Evolutionary conservation across 1,284 basidiomycete species (phyloP).

Genomic region (Apiotrichum porosum): DNA sequence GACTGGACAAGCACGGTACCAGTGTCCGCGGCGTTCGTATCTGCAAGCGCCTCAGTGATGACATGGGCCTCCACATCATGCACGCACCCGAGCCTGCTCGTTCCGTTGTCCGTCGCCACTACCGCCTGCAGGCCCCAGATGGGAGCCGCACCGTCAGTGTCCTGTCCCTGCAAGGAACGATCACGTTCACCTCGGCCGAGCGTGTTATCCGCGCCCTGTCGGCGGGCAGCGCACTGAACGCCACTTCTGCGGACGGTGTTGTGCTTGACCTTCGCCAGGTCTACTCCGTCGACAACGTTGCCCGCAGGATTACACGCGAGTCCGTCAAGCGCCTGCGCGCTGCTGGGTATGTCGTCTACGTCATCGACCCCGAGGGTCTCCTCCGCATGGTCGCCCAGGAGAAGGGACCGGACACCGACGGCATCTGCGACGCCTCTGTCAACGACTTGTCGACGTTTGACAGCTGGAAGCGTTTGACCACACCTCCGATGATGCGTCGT

Average conservation of each 20-base stretch:
- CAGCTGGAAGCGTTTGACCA: too few relatives aligned
- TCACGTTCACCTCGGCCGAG: conserved; percentile 17
- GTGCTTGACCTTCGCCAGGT: conserved; percentile 14
- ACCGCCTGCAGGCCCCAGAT: conserved; percentile 5
- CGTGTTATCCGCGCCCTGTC: conserved; percentile 14
- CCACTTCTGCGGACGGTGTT: conserved; percentile 1
- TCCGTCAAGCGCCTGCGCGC: conserved; percentile 4
- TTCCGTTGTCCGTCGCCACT: conserved; percentile 13
- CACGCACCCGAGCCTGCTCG: conserved; percentile 14
- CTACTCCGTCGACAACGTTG: conserved; percentile 8
- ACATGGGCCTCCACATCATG: conserved; percentile 23
- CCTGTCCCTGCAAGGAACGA: conserved; percentile 14
- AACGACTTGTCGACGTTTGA: too few relatives aligned
- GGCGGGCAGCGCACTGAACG: background rate
- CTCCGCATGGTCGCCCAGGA: conserved; percentile 1
- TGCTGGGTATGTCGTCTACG: background rate
- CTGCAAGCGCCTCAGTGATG: conserved; percentile 14
- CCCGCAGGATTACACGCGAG: conserved; percentile 14
- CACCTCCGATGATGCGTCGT: too few relatives aligned
- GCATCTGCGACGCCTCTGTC: too few relatives aligned
- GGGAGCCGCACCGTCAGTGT: conserved; percentile 2
- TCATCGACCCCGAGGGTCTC: conserved; percentile 14
- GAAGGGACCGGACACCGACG: background rate
- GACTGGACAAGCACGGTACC: conserved; percentile 13
- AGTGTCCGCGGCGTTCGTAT: conserved; percentile 11